A percentile compares a stretch with the other conserved stretches of the same genome.
phyloP scores from a whole-genome alignment of 139 green algal species.

The Microglena sp. region DNA sequence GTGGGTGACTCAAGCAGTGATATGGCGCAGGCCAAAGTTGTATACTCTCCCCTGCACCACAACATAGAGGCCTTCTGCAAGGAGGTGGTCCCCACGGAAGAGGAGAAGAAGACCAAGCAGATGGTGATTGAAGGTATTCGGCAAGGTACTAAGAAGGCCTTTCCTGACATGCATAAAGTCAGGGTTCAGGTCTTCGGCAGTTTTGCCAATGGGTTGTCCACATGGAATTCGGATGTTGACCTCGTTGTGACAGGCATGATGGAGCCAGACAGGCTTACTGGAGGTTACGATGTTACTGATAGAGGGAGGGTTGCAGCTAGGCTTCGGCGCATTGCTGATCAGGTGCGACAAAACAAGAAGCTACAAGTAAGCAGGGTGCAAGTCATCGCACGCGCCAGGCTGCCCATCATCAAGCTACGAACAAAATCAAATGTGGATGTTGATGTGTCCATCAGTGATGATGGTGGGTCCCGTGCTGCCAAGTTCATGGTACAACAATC shows the following conservation, averaged over 20 bases:
- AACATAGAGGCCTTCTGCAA: conserved; percentile 33
- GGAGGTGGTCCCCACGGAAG: conserved; percentile 19
- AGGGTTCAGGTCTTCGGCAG: conserved; percentile 39
- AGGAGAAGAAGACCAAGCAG: conserved; percentile 15
- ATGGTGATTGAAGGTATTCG: conserved; percentile 26
- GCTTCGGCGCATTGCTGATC: conserved; percentile 19
- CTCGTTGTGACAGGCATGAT: conserved; percentile 40
- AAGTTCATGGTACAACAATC: conserved; percentile 38
- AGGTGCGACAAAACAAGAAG: conserved; percentile 16
- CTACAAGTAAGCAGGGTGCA: conserved; percentile 25
- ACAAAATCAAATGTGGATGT: conserved; percentile 17
- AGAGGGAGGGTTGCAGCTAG: conserved; percentile 12
- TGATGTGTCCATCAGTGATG: conserved; percentile 45
- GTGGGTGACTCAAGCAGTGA: background rate
- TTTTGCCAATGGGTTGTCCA: conserved; percentile 45
- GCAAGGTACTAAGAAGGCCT: background rate
- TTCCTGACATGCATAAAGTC: background rate
- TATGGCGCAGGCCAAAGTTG: background rate
- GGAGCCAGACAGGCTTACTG: conserved; percentile 24
- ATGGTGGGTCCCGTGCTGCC: conserved; percentile 34
- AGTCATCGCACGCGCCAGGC: conserved; percentile 41
- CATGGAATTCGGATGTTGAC: conserved; percentile 43
- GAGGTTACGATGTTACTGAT: conserved; percentile 23
- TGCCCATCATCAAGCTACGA: conserved; percentile 42
- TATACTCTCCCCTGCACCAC: conserved; percentile 32